Conservation (phyloP, 805 yeast species). For the Cyberlindnera subsufficiens region DNA sequence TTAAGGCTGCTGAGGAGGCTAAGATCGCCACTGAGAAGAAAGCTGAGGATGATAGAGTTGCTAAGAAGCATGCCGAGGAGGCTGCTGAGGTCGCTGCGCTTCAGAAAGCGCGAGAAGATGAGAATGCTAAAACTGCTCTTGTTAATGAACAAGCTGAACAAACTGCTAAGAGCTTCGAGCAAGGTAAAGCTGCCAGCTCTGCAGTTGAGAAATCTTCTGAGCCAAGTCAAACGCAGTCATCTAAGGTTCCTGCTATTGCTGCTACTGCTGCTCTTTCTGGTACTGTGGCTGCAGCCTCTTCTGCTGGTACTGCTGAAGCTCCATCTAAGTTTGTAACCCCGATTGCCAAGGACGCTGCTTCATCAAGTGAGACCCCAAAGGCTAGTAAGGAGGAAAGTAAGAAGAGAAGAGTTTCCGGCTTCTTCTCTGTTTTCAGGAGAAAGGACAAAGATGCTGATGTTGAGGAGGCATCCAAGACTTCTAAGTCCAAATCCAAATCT, state of each 20-base stretch:
- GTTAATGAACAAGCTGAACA: slow-evolving; percentile 6
- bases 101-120: not conserved
- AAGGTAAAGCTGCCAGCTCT: slow-evolving; percentile 1
- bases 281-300: slow-evolving; percentile 10
- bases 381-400: slow-evolving; percentile 3
- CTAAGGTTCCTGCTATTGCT: slow-evolving; percentile 4
- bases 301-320: slow-evolving; percentile 10
- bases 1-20: slow-evolving; percentile 5
- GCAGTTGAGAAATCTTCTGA: slow-evolving; percentile 1
- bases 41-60: slow-evolving; percentile 4
- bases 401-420: slow-evolving; percentile 16
- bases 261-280: slow-evolving; percentile 10
- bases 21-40: slow-evolving; percentile 8
- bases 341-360: not conserved
- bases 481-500: slow-evolving; percentile 4
- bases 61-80: slow-evolving; percentile 1
- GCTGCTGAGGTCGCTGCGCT: slow-evolving; percentile 3
- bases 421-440: slow-evolving; percentile 12
- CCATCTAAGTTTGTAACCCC: not conserved
- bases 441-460: slow-evolving; percentile 5
- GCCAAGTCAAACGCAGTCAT: slow-evolving; percentile 1
- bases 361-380: not conserved
- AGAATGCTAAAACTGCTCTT: slow-evolving; percentile 4
- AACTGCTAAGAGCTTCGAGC: slow-evolving; percentile 4
- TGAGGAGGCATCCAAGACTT: not conserved